Evolutionary conservation across 345 rosid species (phyloP), one percentile per base, ranked within the genome.

Genomic region (Heritiera littoralis): DNA sequence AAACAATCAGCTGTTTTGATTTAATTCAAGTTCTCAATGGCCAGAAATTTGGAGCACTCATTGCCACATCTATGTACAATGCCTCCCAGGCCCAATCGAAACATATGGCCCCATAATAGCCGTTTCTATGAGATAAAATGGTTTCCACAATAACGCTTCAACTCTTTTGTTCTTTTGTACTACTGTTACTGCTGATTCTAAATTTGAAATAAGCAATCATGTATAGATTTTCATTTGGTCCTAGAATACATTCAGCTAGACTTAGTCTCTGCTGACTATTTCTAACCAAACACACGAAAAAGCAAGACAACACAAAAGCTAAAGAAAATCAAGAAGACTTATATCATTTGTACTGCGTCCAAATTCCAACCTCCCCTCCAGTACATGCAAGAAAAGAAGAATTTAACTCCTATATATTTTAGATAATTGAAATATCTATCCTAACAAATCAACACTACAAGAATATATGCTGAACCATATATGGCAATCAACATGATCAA

Each of bases 71-170:
- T 11, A 51, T 40, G 49, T 28, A 71, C 6, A 32, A 28, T 17
- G 58, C 67, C 48, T 7, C 32, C 18, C 5, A 40, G 40, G 14
- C 13, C 77, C 66, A 58, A 43, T 17, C 20, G 20, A 72, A 72
- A 11, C 35, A 20, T 20, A 20, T 41, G 58, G 17, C 40, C 38
- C 45, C 52, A 4, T 20, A 40, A 41, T 23, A 58, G n/a, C 52
- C 66, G 41, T 74, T 56, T 55, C 77, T 41, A 74, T 41, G 66
- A 41, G 9, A 15, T 28, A 32, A 43, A 74, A n/a, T 9, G 18
- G 77, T 74, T 56, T 38, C 32, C 66, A 74, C 77, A 56, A 38
- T 38, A 61, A 74, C n/a, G 51, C 40, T 13, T 74, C 51, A 7
- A 74, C 52, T 38, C 14, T 55, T 74, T 12, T 56, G 66, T 56